Conservation (phyloP, 139 green algal genomes). For the Dunaliella primolecta region DNA sequence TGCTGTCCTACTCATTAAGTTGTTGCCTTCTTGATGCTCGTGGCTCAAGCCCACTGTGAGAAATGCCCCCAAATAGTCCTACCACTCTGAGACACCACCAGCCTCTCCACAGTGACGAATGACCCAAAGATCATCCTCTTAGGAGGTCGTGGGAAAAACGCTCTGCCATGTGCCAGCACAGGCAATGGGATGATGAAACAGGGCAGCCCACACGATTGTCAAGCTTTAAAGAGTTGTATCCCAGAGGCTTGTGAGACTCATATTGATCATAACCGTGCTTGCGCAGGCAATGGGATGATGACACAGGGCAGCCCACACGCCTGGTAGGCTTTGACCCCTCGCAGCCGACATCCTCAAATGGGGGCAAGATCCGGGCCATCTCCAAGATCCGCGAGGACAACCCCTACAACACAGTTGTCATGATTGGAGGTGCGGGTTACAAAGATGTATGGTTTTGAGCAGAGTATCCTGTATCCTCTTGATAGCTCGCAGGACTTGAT, state of each 20-base stretch:
- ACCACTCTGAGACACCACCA: too few species aligned
- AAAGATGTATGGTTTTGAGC: neutral
- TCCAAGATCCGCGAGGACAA: constrained; percentile 43
- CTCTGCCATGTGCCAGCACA: neutral
- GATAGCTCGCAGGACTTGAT: neutral
- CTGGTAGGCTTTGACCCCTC: constrained; percentile 65
- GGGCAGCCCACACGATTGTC: constrained; percentile 42
- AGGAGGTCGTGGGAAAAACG: too few species aligned
- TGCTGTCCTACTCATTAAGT: too few species aligned
- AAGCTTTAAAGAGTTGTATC: constrained; percentile 63
- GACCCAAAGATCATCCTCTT: too few species aligned
- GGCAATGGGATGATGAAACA: constrained; percentile 55
- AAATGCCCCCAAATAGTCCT: too few species aligned
- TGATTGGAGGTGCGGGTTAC: constrained; percentile 44
- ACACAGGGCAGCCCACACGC: constrained; percentile 38
- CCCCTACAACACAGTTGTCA: constrained; percentile 72
- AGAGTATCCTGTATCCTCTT: neutral
- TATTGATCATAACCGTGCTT: too few species aligned
- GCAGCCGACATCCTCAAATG: constrained; percentile 61
- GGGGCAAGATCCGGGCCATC: constrained; percentile 59
- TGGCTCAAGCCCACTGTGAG: too few species aligned
- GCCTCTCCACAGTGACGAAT: too few species aligned
- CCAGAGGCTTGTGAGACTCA: too few species aligned
- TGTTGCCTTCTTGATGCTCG: too few species aligned
- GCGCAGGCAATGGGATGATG: constrained; percentile 53